phyloP scores from a whole-genome alignment of 2,329 filamentous ascomycete genomes.

The Microcyclosporella mali region DNA sequence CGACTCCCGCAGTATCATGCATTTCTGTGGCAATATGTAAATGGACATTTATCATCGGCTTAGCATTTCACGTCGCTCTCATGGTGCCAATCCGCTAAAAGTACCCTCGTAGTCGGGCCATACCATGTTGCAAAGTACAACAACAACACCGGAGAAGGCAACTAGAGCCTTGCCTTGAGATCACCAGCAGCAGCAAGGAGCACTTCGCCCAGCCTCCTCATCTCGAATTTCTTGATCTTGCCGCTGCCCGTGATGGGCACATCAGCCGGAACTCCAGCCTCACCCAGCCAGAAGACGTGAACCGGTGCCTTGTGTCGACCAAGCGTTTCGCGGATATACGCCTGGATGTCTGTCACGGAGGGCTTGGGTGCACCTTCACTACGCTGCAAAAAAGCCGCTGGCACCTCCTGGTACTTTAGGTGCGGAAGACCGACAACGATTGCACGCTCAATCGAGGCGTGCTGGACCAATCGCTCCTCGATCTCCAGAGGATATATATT shows the following conservation, averaged over 20 bases:
- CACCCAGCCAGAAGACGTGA: constrained; percentile 70
- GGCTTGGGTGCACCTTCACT: constrained; percentile 8
- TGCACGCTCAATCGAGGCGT: constrained; percentile 23
- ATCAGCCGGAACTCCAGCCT: constrained; percentile 31
- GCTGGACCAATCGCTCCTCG: constrained; percentile 26
- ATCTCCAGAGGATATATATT: constrained; percentile 48
- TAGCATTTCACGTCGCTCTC: too few relatives aligned
- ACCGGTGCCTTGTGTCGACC: constrained; percentile 49
- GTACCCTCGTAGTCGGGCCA: too few relatives aligned
- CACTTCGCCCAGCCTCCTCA: constrained; percentile 17
- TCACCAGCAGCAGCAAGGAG: constrained; percentile 13
- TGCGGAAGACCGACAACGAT: constrained; percentile 29
- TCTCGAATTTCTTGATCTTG: constrained; percentile 41
- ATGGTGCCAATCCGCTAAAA: too few relatives aligned
- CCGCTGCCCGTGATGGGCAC: constrained; percentile 41
- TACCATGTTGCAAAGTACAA: too few relatives aligned
- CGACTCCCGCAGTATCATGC: too few relatives aligned
- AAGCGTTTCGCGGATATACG: constrained; percentile 10
- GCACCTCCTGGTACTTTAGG: constrained; percentile 27
- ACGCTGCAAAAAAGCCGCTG: constrained; percentile 32
- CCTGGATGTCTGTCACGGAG: constrained; percentile 7
- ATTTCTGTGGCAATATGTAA: too few relatives aligned
- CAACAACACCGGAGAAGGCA: too few relatives aligned
- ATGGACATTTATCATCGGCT: too few relatives aligned
- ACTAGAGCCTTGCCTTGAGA: constrained; percentile 8